Evolutionary conservation across 305 asterid genomes (phyloP).

Genomic region (Fraxinus sp.): DNA sequence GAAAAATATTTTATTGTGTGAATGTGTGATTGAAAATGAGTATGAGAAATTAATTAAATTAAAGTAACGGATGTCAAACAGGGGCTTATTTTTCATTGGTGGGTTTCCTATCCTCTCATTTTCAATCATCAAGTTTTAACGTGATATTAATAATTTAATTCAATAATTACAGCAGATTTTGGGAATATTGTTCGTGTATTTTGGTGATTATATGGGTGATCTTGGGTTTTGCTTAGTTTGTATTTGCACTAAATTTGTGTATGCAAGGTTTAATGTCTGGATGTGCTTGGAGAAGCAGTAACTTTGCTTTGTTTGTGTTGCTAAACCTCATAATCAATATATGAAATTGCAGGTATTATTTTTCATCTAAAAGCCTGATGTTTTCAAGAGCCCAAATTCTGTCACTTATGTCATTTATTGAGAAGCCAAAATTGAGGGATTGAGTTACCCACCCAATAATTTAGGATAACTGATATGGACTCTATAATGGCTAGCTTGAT

Average conservation of each 20-base stretch:
- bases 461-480: conserved; percentile 75
- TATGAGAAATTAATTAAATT: neutral
- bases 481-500: conserved; percentile 51
- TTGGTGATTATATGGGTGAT: neutral
- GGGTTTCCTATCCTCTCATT: neutral
- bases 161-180: neutral
- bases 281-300: neutral
- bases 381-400: conserved; percentile 84
- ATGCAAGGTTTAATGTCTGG: neutral
- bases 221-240: neutral
- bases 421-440: conserved; percentile 85
- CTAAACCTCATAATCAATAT: neutral
- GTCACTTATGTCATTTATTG: conserved; percentile 81
- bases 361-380: conserved; percentile 78
- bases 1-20: neutral
- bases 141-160: neutral
- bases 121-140: neutral
- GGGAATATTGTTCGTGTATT: neutral
- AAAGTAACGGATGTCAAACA: neutral
- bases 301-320: neutral
- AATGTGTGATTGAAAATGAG: neutral
- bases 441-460: conserved; percentile 93
- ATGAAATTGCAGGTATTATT: neutral
- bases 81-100: neutral
- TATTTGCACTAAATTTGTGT: neutral